Conservation (phyloP, 2,329 filamentous ascomycete species). For the Neoarthrinium moseri region DNA sequence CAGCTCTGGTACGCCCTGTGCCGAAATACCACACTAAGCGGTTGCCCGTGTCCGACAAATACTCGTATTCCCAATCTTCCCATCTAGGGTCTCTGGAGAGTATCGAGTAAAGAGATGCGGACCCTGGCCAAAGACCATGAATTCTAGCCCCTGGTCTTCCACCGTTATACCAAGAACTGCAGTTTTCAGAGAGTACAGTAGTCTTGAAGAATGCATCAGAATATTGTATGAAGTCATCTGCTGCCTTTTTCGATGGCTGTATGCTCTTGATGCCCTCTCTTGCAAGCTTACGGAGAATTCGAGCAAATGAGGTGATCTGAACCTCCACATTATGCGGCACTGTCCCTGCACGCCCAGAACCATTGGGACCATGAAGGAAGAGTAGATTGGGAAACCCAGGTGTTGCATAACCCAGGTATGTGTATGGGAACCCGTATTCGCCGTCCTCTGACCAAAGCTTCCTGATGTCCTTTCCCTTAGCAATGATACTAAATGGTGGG, state of each 20-base stretch:
- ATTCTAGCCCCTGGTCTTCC: slow-evolving; percentile 60
- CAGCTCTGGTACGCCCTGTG: slow-evolving; percentile 63
- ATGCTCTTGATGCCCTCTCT: slow-evolving; percentile 66
- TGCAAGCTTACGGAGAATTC: slow-evolving; percentile 64
- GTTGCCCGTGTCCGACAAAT: slow-evolving; percentile 41
- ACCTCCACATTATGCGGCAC: slow-evolving; percentile 67
- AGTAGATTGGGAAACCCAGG: slow-evolving; percentile 68
- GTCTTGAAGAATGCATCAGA: slow-evolving; percentile 53
- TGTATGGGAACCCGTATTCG: slow-evolving; percentile 62
- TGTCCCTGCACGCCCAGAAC: slow-evolving; percentile 60
- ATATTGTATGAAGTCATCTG: slow-evolving; percentile 64
- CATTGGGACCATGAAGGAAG: slow-evolving; percentile 62
- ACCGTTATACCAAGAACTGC: slow-evolving; percentile 72
- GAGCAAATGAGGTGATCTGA: slow-evolving; percentile 63
- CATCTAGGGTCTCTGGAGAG: slow-evolving; percentile 54
- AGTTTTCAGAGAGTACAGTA: slow-evolving; percentile 59
- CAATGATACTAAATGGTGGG: slow-evolving; percentile 60
- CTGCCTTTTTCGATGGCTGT: slow-evolving; percentile 52
- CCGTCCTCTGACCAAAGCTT: slow-evolving; percentile 56
- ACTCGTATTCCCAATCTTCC: slow-evolving; percentile 55
- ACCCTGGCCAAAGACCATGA: slow-evolving; percentile 70
- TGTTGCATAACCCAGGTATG: slow-evolving; percentile 62
- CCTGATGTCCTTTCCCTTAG: slow-evolving; percentile 51
- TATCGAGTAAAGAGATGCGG: slow-evolving; percentile 59
- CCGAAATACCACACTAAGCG: slow-evolving; percentile 64